These are phyloP conservation scores for Austropuccinia psidii DNA, from an alignment of 1,284 basidiomycete species.

Conservation along the genomic window DNA sequence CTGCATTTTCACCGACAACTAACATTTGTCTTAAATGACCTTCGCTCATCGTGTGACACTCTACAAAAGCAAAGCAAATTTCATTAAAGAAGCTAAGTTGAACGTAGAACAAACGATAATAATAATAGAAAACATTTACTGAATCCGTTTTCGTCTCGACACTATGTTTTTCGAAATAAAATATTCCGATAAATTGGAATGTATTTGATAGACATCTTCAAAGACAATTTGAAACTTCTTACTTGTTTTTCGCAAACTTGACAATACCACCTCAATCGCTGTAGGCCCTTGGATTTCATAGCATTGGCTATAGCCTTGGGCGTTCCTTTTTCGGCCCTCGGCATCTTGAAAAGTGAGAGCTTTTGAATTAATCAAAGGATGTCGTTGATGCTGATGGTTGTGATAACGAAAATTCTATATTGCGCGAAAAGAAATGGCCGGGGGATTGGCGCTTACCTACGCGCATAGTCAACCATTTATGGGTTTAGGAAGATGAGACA, in stretches of 20 bases:
- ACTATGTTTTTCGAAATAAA: not conserved
- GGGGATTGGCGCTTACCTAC: too few relatives aligned
- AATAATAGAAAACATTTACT: constrained; percentile 55
- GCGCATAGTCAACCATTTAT: too few relatives aligned
- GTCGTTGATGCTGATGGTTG: too few relatives aligned
- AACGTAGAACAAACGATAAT: constrained; percentile 28
- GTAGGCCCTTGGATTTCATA: constrained; percentile 87
- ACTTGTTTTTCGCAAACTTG: constrained; percentile 38
- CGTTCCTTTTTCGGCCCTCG: constrained; percentile 40
- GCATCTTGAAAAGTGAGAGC: constrained; percentile 32
- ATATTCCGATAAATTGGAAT: not conserved
- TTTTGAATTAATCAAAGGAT: too few relatives aligned
- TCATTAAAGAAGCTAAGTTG: not conserved
- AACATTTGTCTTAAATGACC: constrained; percentile 91
- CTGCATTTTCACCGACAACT: constrained; percentile 84
- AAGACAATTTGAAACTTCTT: not conserved
- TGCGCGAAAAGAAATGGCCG: too few relatives aligned
- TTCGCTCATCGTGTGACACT: constrained; percentile 67
- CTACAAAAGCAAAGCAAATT: constrained; percentile 23
- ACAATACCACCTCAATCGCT: constrained; percentile 88
- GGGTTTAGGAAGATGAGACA: too few relatives aligned
- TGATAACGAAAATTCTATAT: too few relatives aligned
- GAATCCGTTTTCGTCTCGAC: constrained; percentile 83
- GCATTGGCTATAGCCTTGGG: constrained; percentile 79
- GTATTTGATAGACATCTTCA: not conserved